These are phyloP conservation scores for Salix arbutifolia DNA, from an alignment of 345 rosid genomes.

Conservation along the genomic window DNA sequence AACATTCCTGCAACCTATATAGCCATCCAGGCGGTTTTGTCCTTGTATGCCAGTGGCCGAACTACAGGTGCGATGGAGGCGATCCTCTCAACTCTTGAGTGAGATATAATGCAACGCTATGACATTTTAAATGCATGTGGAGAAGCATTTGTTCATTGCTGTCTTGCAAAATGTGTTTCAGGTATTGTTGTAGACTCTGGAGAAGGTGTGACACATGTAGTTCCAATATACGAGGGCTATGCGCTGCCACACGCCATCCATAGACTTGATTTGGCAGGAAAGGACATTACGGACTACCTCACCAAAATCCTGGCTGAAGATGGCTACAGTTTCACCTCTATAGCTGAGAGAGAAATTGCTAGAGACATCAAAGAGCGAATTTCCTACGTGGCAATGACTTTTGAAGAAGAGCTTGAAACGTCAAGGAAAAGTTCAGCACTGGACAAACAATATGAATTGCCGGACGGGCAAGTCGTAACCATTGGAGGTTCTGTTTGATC, in stretches of 20 bases:
- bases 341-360: slow-evolving; percentile 46
- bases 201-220: slow-evolving; percentile 24
- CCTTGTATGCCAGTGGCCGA: slow-evolving; percentile 26
- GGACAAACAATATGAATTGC: slow-evolving; percentile 47
- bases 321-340: slow-evolving; percentile 34
- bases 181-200: slow-evolving; percentile 29
- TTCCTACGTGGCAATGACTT: slow-evolving; percentile 44
- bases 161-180: background rate
- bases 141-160: background rate
- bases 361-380: slow-evolving; percentile 48
- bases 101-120: background rate
- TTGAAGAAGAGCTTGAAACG: slow-evolving; percentile 36
- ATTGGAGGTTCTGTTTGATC: slow-evolving; percentile 49
- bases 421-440: slow-evolving; percentile 38
- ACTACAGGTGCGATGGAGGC: slow-evolving; percentile 13
- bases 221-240: slow-evolving; percentile 29
- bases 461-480: slow-evolving; percentile 48
- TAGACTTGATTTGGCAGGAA: slow-evolving; percentile 26
- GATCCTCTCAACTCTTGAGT: too few relatives aligned
- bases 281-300: slow-evolving; percentile 18
- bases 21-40: slow-evolving; percentile 25
- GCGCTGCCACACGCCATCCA: slow-evolving; percentile 23
- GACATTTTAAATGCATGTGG: too few relatives aligned
- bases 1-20: slow-evolving; percentile 20
- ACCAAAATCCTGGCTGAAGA: slow-evolving; percentile 22